A percentile compares a stretch with the other conserved stretches of the same genome.
Conservation (phyloP, 192 early-diverging fungal species). For the Chytriomyces confervae region DNA sequence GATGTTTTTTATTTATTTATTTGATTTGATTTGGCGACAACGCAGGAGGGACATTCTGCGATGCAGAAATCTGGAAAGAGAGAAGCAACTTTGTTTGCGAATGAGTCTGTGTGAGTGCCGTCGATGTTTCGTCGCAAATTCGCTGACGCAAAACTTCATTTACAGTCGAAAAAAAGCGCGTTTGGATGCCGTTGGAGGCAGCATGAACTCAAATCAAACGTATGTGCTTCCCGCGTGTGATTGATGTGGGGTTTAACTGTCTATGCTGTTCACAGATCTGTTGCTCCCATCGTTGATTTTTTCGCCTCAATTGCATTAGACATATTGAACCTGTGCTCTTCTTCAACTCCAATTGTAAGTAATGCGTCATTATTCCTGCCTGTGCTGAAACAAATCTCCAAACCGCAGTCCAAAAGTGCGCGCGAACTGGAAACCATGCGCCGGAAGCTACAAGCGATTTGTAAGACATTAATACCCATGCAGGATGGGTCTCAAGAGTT, state of each 20-base stretch:
- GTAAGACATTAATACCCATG: not conserved
- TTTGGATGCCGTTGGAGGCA: not conserved
- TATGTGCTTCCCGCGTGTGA: not conserved
- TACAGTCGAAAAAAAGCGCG: not conserved
- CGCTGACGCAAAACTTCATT: not conserved
- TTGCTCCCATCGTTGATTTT: not conserved
- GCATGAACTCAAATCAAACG: not conserved
- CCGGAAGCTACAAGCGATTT: not conserved
- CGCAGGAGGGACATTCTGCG: too few relatives aligned
- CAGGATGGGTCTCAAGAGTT: conserved; percentile 1
- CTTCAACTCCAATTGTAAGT: too few relatives aligned
- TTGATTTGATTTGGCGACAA: not conserved
- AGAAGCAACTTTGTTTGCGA: too few relatives aligned
- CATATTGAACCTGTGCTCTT: not conserved
- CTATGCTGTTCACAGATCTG: not conserved
- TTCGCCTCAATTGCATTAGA: not conserved
- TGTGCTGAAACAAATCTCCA: too few relatives aligned
- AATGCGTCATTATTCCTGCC: too few relatives aligned
- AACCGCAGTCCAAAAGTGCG: too few relatives aligned
- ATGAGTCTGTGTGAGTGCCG: too few relatives aligned
- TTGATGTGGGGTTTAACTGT: too few relatives aligned
- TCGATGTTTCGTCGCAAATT: too few relatives aligned
- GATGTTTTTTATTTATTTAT: not conserved
- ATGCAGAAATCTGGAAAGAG: too few relatives aligned
- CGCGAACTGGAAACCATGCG: too few relatives aligned